Base-by-base conservation (phyloP, 495 filamentous ascomycete species). In the Xeromyces bisporus region DNA sequence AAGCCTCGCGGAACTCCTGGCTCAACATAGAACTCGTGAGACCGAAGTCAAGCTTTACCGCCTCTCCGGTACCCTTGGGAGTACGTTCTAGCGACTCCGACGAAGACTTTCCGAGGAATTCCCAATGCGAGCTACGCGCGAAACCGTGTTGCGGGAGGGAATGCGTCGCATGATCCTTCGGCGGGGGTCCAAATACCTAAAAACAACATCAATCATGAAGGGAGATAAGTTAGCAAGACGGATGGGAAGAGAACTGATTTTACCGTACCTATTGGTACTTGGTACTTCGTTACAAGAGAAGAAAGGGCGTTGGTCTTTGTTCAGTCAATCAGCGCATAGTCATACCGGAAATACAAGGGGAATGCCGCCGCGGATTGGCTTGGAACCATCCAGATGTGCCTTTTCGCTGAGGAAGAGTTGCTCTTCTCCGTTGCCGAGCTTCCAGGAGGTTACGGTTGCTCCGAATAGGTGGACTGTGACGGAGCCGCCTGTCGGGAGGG, bases 291-390 rank as follows among this genome's bases (percentile, higher is more conserved):
- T n/a, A n/a, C n/a, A n/a, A n/a, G n/a, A n/a, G n/a, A n/a, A n/a
- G 18, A 16, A 26, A 7, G 6, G 6, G 18, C 18, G 32, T n/a
- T n/a, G n/a, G n/a, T n/a, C n/a, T n/a, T n/a, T 21, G 20, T 9
- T 9, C 9, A 25, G 7, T 9, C 7, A 5, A 12, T 17, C 12
- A 31, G 30, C 15, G 2, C 23, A 13, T 6, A 12, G 28, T 20
- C 75, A 40, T 64, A 92, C 86, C 12, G 91, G 91, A 50, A 99
- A 99, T 2, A 99, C 91, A 18, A 99, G 56, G 6, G 91, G 91
- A 38, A 99, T 81, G 4, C 91, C 66, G 31, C 66, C 66, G 23
- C 66, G 54, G 33, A 69, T 66, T 4, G 66, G 54, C 49, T 79
- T 79, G 31, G 67, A 71, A 3, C 74, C 74, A 44, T 79, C 74